Evolutionary conservation across 73 alveolate genomes (phyloP), one percentile per base, ranked within the genome.

Genomic region (Tetrahymena borealis): DNA sequence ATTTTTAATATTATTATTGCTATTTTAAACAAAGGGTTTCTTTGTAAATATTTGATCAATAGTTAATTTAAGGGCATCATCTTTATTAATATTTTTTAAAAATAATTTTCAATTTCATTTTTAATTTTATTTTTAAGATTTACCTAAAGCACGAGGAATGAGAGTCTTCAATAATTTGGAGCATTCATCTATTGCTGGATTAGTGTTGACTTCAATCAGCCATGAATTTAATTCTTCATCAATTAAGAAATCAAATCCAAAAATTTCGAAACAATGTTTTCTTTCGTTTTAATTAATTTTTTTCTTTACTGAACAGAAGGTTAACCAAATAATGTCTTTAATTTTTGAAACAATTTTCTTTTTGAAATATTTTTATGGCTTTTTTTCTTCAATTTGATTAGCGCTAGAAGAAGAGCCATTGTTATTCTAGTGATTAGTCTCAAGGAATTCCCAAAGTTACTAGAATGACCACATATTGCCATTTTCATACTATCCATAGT

Each of bases 131-230:
- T 24, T 32, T 97, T 18, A 9, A 15, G 12, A 60, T 20, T 39
- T 79, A 93, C 95, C 95, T 32, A 93, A 38, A 11, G 98, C 95
- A 91, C 99, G 95, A 24, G 99, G 99, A n/a, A 98, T 92, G 15
- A 96, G 91, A 90, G 91, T 91, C 79, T 97, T 96, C 60, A 98
- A 94, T 35, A 97, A 91, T 60, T 97, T 95, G 8, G 98, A 96
- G 39, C 98, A 94, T 39, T 96, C 97, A 92, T 97, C 99, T 39
- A 98, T 93, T 90, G 98, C 96, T 33, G 99, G 99, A 95, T 98
- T 98, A 1, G 99, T 98, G 93, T 98, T 98, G 18, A 97, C 98
- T 91, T 98, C 99, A 91, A 98, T 97, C n/a, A 98, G 96, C 98
- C 98, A 98, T 38, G 98, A 97, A 78, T 94, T 96, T 43, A 97